These are phyloP conservation scores for Thalassiosira profunda DNA, from an alignment of 108 stramenopile genomes.

Conservation along the genomic window DNA sequence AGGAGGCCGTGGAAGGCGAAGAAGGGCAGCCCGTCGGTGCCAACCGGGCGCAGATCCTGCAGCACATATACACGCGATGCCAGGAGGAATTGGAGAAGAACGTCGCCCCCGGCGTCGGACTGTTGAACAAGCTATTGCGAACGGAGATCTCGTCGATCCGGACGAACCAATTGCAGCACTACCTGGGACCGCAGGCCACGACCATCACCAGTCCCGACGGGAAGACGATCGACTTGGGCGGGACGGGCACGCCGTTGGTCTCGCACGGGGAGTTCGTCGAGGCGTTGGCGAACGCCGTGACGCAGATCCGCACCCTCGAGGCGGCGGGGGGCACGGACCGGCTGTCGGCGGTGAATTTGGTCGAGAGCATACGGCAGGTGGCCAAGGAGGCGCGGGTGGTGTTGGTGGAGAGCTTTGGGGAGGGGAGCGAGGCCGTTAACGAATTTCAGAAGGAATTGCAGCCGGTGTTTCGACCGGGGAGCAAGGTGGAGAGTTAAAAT, in stretches of 20 bases:
- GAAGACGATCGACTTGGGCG: slow-evolving; percentile 59
- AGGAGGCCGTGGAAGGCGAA: slow-evolving; percentile 27
- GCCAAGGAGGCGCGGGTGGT: slow-evolving; percentile 81
- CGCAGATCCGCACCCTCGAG: slow-evolving; percentile 83
- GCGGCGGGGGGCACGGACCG: slow-evolving; percentile 68
- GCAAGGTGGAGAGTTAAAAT: slow-evolving; percentile 48
- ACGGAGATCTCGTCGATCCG: slow-evolving; percentile 81
- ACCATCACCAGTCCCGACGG: slow-evolving; percentile 80
- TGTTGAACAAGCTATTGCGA: slow-evolving; percentile 83
- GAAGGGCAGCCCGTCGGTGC: slow-evolving; percentile 40
- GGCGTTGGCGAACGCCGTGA: slow-evolving; percentile 65
- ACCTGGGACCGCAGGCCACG: slow-evolving; percentile 72
- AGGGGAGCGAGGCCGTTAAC: slow-evolving; percentile 60
- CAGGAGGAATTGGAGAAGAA: slow-evolving; percentile 90
- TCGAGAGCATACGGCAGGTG: slow-evolving; percentile 75
- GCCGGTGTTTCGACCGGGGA: slow-evolving; percentile 82
- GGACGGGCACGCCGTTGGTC: slow-evolving; percentile 53
- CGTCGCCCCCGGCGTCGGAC: slow-evolving; percentile 75
- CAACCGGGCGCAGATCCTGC: slow-evolving; percentile 71
- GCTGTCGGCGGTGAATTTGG: slow-evolving; percentile 66
- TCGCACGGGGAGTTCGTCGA: slow-evolving; percentile 65
- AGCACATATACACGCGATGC: slow-evolving; percentile 88
- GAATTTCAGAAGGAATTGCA: slow-evolving; percentile 72
- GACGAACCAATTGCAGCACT: slow-evolving; percentile 73
- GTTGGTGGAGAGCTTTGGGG: slow-evolving; percentile 72